Base-by-base conservation (phyloP, 176 grass and related monocot genomes). In the Dactylis glomerata region DNA sequence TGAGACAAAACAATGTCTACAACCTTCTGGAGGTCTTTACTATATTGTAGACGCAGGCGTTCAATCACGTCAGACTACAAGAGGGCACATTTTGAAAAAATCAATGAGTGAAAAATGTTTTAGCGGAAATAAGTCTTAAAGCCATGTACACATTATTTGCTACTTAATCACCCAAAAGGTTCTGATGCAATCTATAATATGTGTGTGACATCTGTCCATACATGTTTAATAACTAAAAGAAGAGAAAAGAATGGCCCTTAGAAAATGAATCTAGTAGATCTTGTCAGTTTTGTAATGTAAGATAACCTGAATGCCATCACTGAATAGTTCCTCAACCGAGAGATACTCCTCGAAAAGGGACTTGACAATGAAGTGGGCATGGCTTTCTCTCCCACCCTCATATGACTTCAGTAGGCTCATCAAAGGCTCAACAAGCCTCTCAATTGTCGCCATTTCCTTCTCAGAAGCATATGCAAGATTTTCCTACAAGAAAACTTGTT, bases 351-450 rank as follows among this genome's bases (percentile, higher is more conserved):
- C 91, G 5, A 99, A 94, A 77, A 99, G 93, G 54, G 91, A 96
- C 57, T 83, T 92, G 73, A 94, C 96, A 73, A 99, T 82, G 74
- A 91, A 87, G 85, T 83, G 81, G 54, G 96, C 96, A 87, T 99
- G 91, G 58, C 84, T 99, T 85, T 99, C 96, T 87, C 88, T 92
- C 30, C 93, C 96, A 73, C 93, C 88, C 59, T 99, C 96, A 57
- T 99, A 99, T 58, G 96, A 99, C 76, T 94, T 99, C 52, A 99
- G 83, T 46, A 92, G 71, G 83, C 75, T 94, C 81, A 82, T 64
- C 78, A 99, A 82, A 75, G 96, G 96, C 45, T 99, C 96, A 49
- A 96, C 89, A 88, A 99, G 90, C 89, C 96, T 96, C 78, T 99
- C 93, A 28, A 91, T 91, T 42, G 96, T 83, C 68, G 79, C 90